Evolutionary conservation across 176 grass and related monocot species (phyloP), one percentile per base, ranked within the genome.

Genomic region (Oryza australiensis): DNA sequence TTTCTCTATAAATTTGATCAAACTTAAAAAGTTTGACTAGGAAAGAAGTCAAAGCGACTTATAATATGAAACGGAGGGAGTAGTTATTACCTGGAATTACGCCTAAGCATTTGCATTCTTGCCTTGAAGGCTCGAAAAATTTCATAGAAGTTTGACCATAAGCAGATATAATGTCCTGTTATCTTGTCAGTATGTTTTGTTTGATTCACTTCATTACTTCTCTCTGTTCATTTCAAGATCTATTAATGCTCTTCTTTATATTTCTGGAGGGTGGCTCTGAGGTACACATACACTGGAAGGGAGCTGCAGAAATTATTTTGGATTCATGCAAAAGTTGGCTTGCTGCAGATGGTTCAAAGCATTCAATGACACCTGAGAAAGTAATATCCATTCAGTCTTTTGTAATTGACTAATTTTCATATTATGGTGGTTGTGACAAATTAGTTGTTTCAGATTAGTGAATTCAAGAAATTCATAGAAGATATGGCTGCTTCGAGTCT

Each of bases 231-330:
- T 73, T 62, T 67, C 66, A 34, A 35, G 41, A 38, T 73, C 33
- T 34, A 76, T 23, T 42, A 71, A 49, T 48, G 1, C 26, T n/a
- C 12, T 83, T 46, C 12, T 78, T 46, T 23, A 51, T 82, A 15
- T 49, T 80, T 82, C 34, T 88, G 53, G 62, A 98, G 96, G 84
- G 70, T 86, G 90, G 71, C 80, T 66, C 87, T 74, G 90, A 93
- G 40, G 85, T 98, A 68, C 96, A 91, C 83, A 73, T 98, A 29
- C 91, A 98, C 79, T 98, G 93, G 93, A 98, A 98, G 91, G 96
- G 96, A 68, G 96, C 96, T 24, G 96, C 93, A 79, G 96, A 98
- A 85, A 91, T 98, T 82, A 86, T 98, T 87, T 77, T 98, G 72
- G 85, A 88, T 33, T 87, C 90, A 51, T 98, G 96, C 84, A 91